Percentiles rank a stretch among this genome's conserved stretches.
These are phyloP conservation scores for Dendrocalamus sinicus DNA, from an alignment of 176 grass and related monocot genomes.

Conservation along the genomic window DNA sequence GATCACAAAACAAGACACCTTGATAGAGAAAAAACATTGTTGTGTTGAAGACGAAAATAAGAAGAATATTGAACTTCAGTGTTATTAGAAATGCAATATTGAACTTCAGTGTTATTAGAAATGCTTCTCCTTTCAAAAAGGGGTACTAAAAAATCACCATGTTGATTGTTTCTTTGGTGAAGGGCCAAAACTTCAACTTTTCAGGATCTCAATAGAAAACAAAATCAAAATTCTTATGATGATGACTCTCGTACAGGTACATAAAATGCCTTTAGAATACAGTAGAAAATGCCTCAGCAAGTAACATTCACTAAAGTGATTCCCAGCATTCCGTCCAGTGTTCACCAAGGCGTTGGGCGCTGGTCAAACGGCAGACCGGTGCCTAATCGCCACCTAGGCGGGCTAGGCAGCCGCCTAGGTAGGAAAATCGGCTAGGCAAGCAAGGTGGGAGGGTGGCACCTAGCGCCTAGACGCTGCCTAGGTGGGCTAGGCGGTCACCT, in stretches of 20 bases:
- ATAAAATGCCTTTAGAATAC: not conserved
- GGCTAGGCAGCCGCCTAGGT: too few species aligned
- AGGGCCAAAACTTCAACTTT: not conserved
- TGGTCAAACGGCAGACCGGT: too few species aligned
- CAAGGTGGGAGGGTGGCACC: too few species aligned
- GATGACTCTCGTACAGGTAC: not conserved
- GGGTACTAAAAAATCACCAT: not conserved
- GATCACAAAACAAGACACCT: not conserved
- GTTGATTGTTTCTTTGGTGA: not conserved
- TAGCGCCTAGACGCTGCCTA: too few species aligned
- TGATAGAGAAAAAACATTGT: not conserved
- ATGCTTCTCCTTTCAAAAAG: not conserved
- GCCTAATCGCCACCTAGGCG: too few species aligned
- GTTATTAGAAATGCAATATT: conserved; percentile 5
- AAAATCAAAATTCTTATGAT: not conserved
- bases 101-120: not conserved
- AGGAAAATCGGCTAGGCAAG: too few species aligned
- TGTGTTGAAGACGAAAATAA: not conserved
- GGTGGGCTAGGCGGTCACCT: too few species aligned
- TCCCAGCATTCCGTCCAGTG: not conserved
- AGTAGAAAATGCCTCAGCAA: not conserved
- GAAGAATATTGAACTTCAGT: not conserved
- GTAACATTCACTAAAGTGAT: not conserved
- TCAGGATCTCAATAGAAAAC: not conserved
- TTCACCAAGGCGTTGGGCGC: too few species aligned